Percentiles rank a stretch among this genome's conserved stretches.
Evolutionary conservation across 2,329 filamentous ascomycete genomes (phyloP).

Genomic region (Didymella segeticola): DNA sequence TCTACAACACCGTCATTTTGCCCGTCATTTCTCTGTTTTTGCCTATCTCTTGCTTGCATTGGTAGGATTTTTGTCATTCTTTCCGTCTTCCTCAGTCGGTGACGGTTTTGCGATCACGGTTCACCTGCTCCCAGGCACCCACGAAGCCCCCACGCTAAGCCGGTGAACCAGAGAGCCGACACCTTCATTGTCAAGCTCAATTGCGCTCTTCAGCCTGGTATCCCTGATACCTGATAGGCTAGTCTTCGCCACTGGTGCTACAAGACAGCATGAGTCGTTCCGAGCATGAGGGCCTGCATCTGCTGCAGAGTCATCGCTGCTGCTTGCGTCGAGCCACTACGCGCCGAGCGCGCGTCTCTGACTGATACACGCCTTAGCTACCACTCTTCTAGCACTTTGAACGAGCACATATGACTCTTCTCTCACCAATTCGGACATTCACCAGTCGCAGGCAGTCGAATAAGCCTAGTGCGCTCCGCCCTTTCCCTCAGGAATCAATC

Average conservation of each 20-base stretch:
- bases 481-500: conserved; percentile 11
- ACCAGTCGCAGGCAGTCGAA: background rate
- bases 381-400: background rate
- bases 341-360: background rate
- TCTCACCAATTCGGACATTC: background rate
- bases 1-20: conserved; percentile 8
- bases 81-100: background rate
- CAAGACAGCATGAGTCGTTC: conserved; percentile 3
- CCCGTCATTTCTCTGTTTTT: background rate
- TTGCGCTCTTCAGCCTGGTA: conserved; percentile 8
- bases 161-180: conserved; percentile 3
- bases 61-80: background rate
- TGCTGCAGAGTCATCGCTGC: conserved; percentile 6
- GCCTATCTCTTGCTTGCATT: background rate
- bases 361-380: conserved; percentile 1
- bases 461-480: conserved; percentile 7
- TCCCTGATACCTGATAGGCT: background rate
- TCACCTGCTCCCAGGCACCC: conserved; percentile 12
- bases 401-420: conserved; percentile 6
- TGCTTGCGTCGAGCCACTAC: background rate
- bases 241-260: background rate
- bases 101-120: background rate
- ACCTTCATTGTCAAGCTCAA: conserved; percentile 11
- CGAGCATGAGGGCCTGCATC: conserved; percentile 6
- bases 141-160: conserved; percentile 12